Evolutionary conservation across 1,139 yeast species (phyloP).

Genomic region (Protomyces inouyei): DNA sequence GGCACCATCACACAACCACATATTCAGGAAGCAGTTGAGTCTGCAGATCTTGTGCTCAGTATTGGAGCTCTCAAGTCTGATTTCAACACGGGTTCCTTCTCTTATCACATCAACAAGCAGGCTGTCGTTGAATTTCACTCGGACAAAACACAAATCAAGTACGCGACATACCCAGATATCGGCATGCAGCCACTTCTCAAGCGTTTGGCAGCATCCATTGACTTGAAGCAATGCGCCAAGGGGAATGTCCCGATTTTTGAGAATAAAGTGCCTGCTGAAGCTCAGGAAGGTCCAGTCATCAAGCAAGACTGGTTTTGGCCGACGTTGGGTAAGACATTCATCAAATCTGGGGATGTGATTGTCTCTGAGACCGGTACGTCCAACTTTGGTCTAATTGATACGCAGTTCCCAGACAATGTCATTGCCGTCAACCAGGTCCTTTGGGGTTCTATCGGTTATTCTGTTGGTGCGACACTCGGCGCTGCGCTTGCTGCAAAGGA

Average conservation of each 20-base stretch:
- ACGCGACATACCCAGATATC: slow-evolving; percentile 36
- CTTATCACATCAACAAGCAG: slow-evolving; percentile 41
- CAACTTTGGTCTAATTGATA: slow-evolving; percentile 63
- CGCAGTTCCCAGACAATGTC: slow-evolving; percentile 52
- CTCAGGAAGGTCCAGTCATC: slow-evolving; percentile 33
- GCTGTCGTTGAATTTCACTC: slow-evolving; percentile 44
- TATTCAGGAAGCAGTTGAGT: slow-evolving; percentile 41
- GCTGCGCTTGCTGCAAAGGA: slow-evolving; percentile 66
- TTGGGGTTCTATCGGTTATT: slow-evolving; percentile 81
- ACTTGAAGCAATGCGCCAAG: slow-evolving; percentile 37
- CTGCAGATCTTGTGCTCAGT: slow-evolving; percentile 42
- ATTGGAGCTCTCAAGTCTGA: slow-evolving; percentile 45
- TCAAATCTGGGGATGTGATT: slow-evolving; percentile 60
- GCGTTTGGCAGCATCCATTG: slow-evolving; percentile 41
- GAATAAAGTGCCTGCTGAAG: slow-evolving; percentile 26
- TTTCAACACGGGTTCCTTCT: slow-evolving; percentile 46
- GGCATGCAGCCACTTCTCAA: slow-evolving; percentile 42
- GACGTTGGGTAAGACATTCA: slow-evolving; percentile 37
- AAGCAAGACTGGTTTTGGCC: slow-evolving; percentile 34
- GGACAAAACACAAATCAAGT: slow-evolving; percentile 47
- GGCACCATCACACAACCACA: slow-evolving; percentile 51
- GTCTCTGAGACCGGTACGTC: slow-evolving; percentile 76
- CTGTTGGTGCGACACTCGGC: slow-evolving; percentile 79
- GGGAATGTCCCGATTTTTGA: slow-evolving; percentile 26
- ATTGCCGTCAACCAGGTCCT: slow-evolving; percentile 59